Evolutionary conservation across 2,329 filamentous ascomycete genomes (phyloP).

Genomic region (Trichocomaceae sp.): DNA sequence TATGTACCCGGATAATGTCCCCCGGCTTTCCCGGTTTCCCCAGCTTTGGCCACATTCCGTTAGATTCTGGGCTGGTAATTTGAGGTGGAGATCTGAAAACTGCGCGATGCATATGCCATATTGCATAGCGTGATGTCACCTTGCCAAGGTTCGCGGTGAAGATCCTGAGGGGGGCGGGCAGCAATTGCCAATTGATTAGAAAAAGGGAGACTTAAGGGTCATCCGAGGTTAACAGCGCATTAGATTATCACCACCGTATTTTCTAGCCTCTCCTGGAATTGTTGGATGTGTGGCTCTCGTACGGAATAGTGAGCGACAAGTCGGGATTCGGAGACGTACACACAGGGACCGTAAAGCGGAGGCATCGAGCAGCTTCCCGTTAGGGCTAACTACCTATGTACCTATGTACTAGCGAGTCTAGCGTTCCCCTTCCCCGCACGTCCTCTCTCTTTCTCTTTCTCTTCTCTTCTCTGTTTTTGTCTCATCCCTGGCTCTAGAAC

Average conservation of each 20-base stretch:
- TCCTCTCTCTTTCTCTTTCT: not conserved
- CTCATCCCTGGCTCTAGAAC: not conserved
- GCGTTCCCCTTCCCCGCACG: too few species aligned
- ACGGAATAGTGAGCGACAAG: not conserved
- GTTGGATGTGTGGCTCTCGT: not conserved
- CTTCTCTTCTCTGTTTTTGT: not conserved
- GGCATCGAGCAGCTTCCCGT: too few species aligned
- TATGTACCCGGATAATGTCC: not conserved
- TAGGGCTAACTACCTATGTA: too few species aligned
- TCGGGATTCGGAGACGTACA: too few species aligned
- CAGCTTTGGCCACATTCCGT: slow-evolving; percentile 1
- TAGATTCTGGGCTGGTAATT: not conserved
- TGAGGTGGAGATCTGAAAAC: not conserved
- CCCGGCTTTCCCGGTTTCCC: not conserved
- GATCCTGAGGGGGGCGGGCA: not conserved
- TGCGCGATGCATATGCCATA: not conserved
- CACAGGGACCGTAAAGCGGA: too few species aligned
- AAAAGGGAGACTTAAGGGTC: not conserved
- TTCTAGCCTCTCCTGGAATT: not conserved
- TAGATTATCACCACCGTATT: not conserved
- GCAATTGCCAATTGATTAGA: not conserved
- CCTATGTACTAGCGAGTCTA: too few species aligned
- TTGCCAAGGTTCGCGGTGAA: not conserved
- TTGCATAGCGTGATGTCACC: slow-evolving; percentile 10
- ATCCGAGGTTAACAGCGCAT: not conserved